Conservation (phyloP, 176 grass and related monocot genomes). For the Raddia guianensis region DNA sequence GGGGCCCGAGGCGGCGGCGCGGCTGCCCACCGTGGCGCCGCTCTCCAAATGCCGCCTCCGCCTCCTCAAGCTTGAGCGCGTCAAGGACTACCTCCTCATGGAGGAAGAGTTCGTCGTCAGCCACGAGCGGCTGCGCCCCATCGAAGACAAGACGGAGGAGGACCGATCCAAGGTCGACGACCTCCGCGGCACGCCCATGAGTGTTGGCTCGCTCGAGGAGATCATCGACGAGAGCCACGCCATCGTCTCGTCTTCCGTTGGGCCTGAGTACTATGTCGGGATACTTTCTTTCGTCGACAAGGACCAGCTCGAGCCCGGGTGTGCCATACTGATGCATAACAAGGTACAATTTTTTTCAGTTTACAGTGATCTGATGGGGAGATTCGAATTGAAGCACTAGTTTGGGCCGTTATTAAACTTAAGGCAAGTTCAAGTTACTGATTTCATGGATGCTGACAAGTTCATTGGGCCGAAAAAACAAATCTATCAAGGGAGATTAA, state of each 20-base stretch:
- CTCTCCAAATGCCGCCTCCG: constrained; percentile 86
- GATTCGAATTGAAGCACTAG: not conserved
- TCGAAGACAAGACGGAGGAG: constrained; percentile 83
- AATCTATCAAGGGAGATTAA: not conserved
- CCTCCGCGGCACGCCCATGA: constrained; percentile 80
- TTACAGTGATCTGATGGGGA: constrained; percentile 5
- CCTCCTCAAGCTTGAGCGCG: constrained; percentile 77
- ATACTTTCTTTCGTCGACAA: constrained; percentile 82
- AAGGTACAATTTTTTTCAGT: constrained; percentile 47
- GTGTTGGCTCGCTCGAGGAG: constrained; percentile 83
- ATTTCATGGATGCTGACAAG: not conserved
- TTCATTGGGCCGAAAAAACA: not conserved
- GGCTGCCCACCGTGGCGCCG: constrained; percentile 62
- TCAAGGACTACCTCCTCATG: constrained; percentile 88
- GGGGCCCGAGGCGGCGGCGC: constrained; percentile 71
- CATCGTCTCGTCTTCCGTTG: constrained; percentile 73
- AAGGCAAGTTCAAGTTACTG: constrained; percentile 17
- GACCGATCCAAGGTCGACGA: constrained; percentile 88
- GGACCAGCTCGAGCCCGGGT: constrained; percentile 87
- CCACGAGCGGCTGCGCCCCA: constrained; percentile 76
- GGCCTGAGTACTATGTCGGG: constrained; percentile 82
- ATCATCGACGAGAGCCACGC: constrained; percentile 85
- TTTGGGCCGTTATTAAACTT: constrained; percentile 33
- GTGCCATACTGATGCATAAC: constrained; percentile 85
- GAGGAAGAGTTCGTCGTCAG: constrained; percentile 76